Conservation (phyloP, 2,329 filamentous ascomycete genomes). For the Trichoderma breve region DNA sequence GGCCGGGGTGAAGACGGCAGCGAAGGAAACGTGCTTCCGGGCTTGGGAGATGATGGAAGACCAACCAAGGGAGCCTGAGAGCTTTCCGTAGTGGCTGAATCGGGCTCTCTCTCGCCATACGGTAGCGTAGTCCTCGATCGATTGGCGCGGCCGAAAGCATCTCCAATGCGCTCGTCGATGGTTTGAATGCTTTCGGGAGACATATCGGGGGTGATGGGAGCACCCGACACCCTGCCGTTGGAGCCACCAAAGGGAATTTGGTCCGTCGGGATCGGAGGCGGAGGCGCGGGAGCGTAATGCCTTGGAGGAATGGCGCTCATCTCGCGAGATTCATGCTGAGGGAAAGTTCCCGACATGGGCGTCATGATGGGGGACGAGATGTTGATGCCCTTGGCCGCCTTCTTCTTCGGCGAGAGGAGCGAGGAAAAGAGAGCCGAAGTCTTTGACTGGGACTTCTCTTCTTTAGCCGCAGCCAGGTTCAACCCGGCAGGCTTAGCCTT, state of each 20-base stretch:
- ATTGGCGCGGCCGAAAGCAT: conserved; percentile 33
- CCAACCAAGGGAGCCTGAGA: conserved; percentile 53
- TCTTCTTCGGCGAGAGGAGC: conserved; percentile 59
- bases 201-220: conserved; percentile 33
- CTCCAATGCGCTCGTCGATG: conserved; percentile 57
- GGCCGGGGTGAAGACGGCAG: conserved; percentile 52
- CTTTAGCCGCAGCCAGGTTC: conserved; percentile 44
- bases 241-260: conserved; percentile 38
- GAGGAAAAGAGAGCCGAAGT: conserved; percentile 59
- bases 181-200: conserved; percentile 44
- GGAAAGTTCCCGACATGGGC: conserved; percentile 59
- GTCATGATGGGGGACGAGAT: conserved; percentile 67
- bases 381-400: conserved; percentile 50
- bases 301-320: conserved; percentile 57
- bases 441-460: conserved; percentile 54
- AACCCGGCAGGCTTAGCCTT: conserved; percentile 50
- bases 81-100: conserved; percentile 52
- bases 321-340: conserved; percentile 54
- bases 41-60: conserved; percentile 45
- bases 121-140: conserved; percentile 41
- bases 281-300: conserved; percentile 56
- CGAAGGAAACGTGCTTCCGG: conserved; percentile 35
- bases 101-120: conserved; percentile 46
- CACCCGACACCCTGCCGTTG: conserved; percentile 28
- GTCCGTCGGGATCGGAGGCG: conserved; percentile 54